Evolutionary conservation across 139 green algal species (phyloP).

Genomic region (Chlamydomonas schloesseri): DNA sequence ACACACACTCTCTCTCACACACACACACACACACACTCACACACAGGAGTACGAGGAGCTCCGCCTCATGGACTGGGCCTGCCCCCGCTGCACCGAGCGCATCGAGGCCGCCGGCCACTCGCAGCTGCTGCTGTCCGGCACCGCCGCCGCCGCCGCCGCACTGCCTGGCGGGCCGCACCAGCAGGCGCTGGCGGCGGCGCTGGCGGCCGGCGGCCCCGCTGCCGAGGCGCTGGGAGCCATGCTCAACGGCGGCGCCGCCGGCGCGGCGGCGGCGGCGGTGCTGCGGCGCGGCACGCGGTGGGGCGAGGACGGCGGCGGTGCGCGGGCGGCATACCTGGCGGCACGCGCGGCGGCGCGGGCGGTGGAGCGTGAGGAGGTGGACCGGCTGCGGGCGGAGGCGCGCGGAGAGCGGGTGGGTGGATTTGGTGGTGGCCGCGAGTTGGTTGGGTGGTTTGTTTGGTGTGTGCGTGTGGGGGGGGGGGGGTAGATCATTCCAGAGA

Average conservation of each 20-base stretch:
- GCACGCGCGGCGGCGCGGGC: conserved; percentile 14
- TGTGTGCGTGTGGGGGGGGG: too few species aligned
- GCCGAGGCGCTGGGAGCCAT: neutral
- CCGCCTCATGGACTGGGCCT: conserved; percentile 60
- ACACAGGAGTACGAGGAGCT: conserved; percentile 55
- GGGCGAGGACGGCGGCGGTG: neutral
- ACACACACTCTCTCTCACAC: too few species aligned
- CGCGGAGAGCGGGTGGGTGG: conserved; percentile 11
- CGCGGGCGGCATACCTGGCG: conserved; percentile 18
- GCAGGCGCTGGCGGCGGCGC: neutral
- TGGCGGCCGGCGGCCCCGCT: neutral
- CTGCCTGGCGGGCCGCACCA: too few species aligned
- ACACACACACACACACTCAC: too few species aligned
- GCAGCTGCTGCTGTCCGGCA: neutral
- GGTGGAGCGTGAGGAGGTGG: conserved; percentile 20
- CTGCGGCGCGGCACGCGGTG: neutral
- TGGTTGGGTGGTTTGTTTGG: too few species aligned
- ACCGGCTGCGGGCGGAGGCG: conserved; percentile 23
- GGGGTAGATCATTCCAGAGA: too few species aligned
- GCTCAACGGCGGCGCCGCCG: neutral
- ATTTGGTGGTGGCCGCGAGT: too few species aligned
- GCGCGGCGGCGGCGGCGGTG: too few species aligned
- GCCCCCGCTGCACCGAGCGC: conserved; percentile 37
- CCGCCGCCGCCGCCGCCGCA: neutral
- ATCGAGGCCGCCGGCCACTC: neutral